Evolutionary conservation across 495 filamentous ascomycete genomes (phyloP).

Genomic region (Penicillium pancosmium): DNA sequence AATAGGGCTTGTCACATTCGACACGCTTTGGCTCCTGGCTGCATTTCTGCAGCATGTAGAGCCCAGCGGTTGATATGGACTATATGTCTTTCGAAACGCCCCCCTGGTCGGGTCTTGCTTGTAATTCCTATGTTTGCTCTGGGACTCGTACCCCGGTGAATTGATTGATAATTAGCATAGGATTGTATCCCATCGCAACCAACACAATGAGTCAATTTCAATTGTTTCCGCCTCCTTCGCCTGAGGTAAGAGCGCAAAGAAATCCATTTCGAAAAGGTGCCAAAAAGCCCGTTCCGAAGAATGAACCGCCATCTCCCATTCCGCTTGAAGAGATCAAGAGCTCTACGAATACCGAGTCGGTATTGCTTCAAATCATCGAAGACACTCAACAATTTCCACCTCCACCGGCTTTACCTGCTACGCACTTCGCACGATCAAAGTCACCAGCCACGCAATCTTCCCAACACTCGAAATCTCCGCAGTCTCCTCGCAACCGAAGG

Average conservation of each 20-base stretch:
- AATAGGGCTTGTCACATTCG: constrained; percentile 30
- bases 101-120: constrained; percentile 17
- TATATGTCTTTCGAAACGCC: constrained; percentile 31
- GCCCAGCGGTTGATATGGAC: constrained; percentile 9
- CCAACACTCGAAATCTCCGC: constrained; percentile 21
- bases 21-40: constrained; percentile 11
- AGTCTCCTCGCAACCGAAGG: constrained; percentile 28
- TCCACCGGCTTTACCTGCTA: constrained; percentile 24
- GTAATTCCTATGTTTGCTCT: background rate
- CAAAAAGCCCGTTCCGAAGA: constrained; percentile 30
- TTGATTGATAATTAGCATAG: constrained; percentile 4
- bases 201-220: constrained; percentile 50
- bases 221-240: constrained; percentile 56
- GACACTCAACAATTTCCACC: constrained; percentile 38
- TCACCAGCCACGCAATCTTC: constrained; percentile 21
- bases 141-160: background rate
- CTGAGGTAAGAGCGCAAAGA: constrained; percentile 40
- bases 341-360: constrained; percentile 38
- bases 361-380: constrained; percentile 44
- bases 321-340: constrained; percentile 41
- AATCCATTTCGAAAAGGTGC: constrained; percentile 39
- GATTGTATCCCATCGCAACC: constrained; percentile 1
- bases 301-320: constrained; percentile 34
- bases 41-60: constrained; percentile 6
- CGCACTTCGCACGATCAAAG: constrained; percentile 19